phyloP scores from a whole-genome alignment of 1,284 basidiomycete genomes.

The Puccinia polysora region DNA sequence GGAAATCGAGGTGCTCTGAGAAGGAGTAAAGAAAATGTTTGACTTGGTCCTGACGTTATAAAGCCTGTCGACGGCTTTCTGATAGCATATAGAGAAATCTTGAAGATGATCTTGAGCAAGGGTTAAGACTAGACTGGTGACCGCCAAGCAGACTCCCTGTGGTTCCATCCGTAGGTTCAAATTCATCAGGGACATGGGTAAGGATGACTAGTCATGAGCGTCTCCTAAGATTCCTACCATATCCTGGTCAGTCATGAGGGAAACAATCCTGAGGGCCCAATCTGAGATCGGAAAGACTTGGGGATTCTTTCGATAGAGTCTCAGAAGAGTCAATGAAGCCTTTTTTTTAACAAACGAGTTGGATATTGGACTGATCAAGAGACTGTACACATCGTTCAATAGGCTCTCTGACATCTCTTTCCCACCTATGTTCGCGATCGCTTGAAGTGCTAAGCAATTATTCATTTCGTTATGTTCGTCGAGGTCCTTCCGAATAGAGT shows the following conservation, averaged over 20 bases:
- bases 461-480: constrained; percentile 91
- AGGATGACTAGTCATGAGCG: background rate
- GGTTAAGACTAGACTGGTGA: constrained; percentile 87
- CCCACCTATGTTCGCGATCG: constrained; percentile 95
- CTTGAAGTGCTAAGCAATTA: constrained; percentile 94
- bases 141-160: constrained; percentile 84
- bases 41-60: constrained; percentile 62
- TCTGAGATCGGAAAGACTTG: constrained; percentile 86
- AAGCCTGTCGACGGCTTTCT: constrained; percentile 85
- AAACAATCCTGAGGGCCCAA: constrained; percentile 90
- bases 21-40: constrained; percentile 17
- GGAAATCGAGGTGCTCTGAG: background rate
- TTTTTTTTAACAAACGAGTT: constrained; percentile 96
- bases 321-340: constrained; percentile 84
- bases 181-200: constrained; percentile 42
- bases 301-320: constrained; percentile 92
- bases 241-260: constrained; percentile 89
- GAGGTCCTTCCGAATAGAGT: constrained; percentile 94
- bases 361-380: constrained; percentile 96
- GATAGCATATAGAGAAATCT: constrained; percentile 83
- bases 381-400: constrained; percentile 83
- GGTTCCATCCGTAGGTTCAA: background rate
- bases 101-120: constrained; percentile 90
- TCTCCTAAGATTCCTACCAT: constrained; percentile 58
- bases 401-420: constrained; percentile 97